These are phyloP conservation scores for Phytophthora chlamydospora DNA, from an alignment of 352 stramenopile genomes.

Conservation along the genomic window DNA sequence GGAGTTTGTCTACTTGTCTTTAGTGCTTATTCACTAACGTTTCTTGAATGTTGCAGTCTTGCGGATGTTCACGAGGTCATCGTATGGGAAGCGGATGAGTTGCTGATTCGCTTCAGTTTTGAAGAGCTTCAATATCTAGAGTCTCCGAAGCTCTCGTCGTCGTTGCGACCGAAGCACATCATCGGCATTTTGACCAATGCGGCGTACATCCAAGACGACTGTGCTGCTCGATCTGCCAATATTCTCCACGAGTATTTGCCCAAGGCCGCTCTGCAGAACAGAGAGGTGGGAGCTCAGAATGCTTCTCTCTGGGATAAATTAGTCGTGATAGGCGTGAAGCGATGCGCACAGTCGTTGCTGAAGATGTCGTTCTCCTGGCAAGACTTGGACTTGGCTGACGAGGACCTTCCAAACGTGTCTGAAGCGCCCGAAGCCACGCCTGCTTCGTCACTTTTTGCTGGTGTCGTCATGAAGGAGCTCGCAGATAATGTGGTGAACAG, in stretches of 20 bases:
- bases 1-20: background rate
- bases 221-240: constrained; percentile 44
- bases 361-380: constrained; percentile 76
- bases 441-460: constrained; percentile 51
- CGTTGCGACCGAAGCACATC: constrained; percentile 67
- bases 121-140: constrained; percentile 71
- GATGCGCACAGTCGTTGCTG: constrained; percentile 66
- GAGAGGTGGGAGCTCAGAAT: constrained; percentile 54
- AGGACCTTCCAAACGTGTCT: constrained; percentile 46
- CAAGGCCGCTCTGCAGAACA: constrained; percentile 48
- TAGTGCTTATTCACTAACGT: constrained; percentile 3
- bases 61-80: constrained; percentile 67
- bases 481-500: constrained; percentile 48
- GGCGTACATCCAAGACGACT: constrained; percentile 74
- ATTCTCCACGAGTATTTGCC: constrained; percentile 68
- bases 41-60: constrained; percentile 37
- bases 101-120: constrained; percentile 66
- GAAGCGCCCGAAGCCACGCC: constrained; percentile 13
- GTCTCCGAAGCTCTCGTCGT: constrained; percentile 63
- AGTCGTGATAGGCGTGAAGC: constrained; percentile 55
- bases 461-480: constrained; percentile 59
- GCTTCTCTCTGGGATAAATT: constrained; percentile 55
- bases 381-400: constrained; percentile 65
- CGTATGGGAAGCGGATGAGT: constrained; percentile 58
- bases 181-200: constrained; percentile 75